Percentiles rank a stretch among this genome's conserved stretches.
Conservation (phyloP, 1,139 yeast genomes). For the Hanseniaspora uvarum region DNA sequence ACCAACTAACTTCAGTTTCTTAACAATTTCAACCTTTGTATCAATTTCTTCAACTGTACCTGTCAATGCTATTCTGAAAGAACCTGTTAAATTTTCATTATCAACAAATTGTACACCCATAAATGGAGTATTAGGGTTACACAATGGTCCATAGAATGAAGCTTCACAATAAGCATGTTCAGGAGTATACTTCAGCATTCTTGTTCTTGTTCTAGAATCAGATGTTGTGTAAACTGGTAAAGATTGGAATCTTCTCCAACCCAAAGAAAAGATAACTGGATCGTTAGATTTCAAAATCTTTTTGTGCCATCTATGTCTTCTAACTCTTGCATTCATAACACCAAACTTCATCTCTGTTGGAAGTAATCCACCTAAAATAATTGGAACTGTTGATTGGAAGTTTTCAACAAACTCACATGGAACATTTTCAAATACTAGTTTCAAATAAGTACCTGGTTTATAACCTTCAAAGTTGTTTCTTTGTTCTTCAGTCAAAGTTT, state of each 20-base stretch:
- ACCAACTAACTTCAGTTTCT: constrained; percentile 90
- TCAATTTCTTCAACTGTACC: constrained; percentile 93
- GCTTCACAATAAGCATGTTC: constrained; percentile 97
- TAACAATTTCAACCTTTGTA: constrained; percentile 79
- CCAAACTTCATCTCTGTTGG: constrained; percentile 92
- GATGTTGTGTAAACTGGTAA: constrained; percentile 91
- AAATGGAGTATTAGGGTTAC: constrained; percentile 94
- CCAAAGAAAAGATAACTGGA: constrained; percentile 83
- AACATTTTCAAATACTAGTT: constrained; percentile 66
- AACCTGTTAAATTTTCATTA: constrained; percentile 70
- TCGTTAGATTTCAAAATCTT: constrained; percentile 91
- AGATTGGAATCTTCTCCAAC: constrained; percentile 98
- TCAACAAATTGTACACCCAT: constrained; percentile 90
- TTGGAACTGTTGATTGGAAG: constrained; percentile 74
- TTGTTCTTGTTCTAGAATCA: constrained; percentile 91
- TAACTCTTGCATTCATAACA: constrained; percentile 79
- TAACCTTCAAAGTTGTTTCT: constrained; percentile 81
- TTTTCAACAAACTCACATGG: constrained; percentile 88
- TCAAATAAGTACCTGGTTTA: constrained; percentile 89
- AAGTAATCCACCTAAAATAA: constrained; percentile 81
- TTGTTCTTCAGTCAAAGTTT: constrained; percentile 61
- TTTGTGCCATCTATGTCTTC: constrained; percentile 98
- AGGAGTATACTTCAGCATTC: constrained; percentile 97
- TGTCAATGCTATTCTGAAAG: constrained; percentile 94
- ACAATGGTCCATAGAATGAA: constrained; percentile 92